phyloP scores from a whole-genome alignment of 75 land plant species.

The Pseudotsuga menziesii region DNA sequence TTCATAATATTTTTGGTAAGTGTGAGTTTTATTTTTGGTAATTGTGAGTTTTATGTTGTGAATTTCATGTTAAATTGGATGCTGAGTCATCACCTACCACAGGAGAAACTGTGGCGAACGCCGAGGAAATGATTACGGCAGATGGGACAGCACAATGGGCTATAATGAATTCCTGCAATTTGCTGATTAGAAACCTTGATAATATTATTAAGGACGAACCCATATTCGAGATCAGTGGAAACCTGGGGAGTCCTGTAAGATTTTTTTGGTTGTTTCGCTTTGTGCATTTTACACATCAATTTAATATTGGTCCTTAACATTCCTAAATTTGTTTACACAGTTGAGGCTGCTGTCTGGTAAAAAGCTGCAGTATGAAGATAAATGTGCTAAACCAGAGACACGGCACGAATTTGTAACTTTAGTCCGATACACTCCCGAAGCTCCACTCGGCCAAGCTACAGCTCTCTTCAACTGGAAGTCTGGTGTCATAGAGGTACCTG shows the following conservation, averaged over 20 bases:
- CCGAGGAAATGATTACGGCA: background rate
- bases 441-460: slow-evolving; percentile 74
- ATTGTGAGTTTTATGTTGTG: background rate
- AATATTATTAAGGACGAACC: background rate
- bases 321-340: slow-evolving; percentile 16
- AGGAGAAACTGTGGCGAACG: slow-evolving; percentile 2
- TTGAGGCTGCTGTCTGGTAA: slow-evolving; percentile 53
- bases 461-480: slow-evolving; percentile 59
- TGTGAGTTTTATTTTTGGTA: background rate
- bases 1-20: background rate
- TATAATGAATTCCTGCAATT: slow-evolving; percentile 9
- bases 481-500: slow-evolving; percentile 47
- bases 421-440: slow-evolving; percentile 56
- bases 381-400: slow-evolving; percentile 29
- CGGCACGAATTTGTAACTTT: slow-evolving; percentile 49
- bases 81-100: background rate
- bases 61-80: background rate
- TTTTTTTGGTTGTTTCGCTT: background rate
- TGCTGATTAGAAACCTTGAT: slow-evolving; percentile 2
- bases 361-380: slow-evolving; percentile 64
- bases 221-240: slow-evolving; percentile 1
- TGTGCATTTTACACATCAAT: background rate
- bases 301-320: no score
- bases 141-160: background rate
- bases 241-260: slow-evolving; percentile 9